Evolutionary conservation across 805 yeast genomes (phyloP), one percentile per base, ranked within the genome.

Genomic region (Teunomyces stri): DNA sequence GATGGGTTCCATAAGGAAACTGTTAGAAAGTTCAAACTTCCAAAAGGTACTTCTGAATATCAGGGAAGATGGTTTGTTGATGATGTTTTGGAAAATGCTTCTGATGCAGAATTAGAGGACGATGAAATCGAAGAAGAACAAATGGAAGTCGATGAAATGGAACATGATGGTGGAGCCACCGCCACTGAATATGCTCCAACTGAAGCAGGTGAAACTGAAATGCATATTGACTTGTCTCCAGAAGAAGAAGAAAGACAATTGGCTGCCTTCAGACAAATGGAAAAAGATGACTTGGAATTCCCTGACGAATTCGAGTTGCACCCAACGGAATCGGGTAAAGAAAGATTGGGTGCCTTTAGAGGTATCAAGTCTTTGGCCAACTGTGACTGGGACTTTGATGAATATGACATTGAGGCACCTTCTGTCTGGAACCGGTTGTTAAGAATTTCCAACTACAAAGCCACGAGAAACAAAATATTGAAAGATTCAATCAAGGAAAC

Each of bases 271-370:
- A 80, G 94, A 56, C 75, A 74, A 34, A 66, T 80, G 51, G 96
- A 83, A 54, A 79, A 79, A 50, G 97, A 91, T 46, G 97, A 89
- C 62, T 76, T 81, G 30, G 96, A 91, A 58, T 94, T 90, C 74
- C 98, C 98, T 0, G 99, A 94, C 68, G 99, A 94, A 69, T 69
- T 92, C 47, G 98, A 94, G 64, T 70, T 94, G 37, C 78, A 76
- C 40, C 97, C 97, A 27, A 62, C 66, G 5, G 91, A 80, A 53
- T 77, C 86, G 4, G 98, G 88, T 7, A 79, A 78, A 57, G 89
- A 90, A 52, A 78, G 89, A 53, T 74, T 94, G 48, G 68, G 75
- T 27, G 80, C 90, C 51, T 92, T 89, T 67, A 79, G 97, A 65
- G 98, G 98, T 50, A 78, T 91, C 53, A 88, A 89, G 65, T 87